Evolutionary conservation across 768 basidiomycete genomes (phyloP), one percentile per base, ranked within the genome.

Genomic region (Serendipita sp.): DNA sequence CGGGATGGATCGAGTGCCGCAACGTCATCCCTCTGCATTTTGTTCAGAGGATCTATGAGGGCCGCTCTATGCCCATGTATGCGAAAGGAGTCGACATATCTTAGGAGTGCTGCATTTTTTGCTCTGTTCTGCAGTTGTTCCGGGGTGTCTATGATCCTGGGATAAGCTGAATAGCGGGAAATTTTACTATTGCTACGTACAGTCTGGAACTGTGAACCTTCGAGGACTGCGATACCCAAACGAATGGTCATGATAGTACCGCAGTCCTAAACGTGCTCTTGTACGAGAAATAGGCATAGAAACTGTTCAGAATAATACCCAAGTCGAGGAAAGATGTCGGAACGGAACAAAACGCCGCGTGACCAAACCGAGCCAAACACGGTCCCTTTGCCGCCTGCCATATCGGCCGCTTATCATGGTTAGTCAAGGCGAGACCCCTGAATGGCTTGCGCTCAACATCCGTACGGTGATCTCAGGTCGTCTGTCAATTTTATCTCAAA

Each of bases 1-100:
- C 93, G 82, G 46, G 75, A 70, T 0, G 90, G 87, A 68, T 88
- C 78, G 18, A 94, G 79, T 3, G 91, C 91, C 30, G 80, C 84
- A 68, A 90, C 83, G 58, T 79, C 84, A 69, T 92, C 90, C 15
- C 92, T 83, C 64, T 89, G 85, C 35, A 95, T 86, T 63, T 95
- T 75, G 73, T 92, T 91, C 41, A 95, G 76, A 0, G 93, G 92
- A 71, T 96, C 92, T 46, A 95, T 88, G 47, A 81, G 79, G 0
- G 91, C 90, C 2, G 90, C 89, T 35, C 89, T 83, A 70, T 92
- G 91, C 0, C 87, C 88, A 68, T 92, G 88, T 0, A 79, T 85
- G n/a, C 92, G 81, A 69, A 95, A 80, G 1, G 88, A 86, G 72
- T 95, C 93, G 10, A 92, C 89, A 71, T 92, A 94, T 38, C 93